Base-by-base conservation (phyloP, 495 filamentous ascomycete genomes). In the Penicillium steckii region DNA sequence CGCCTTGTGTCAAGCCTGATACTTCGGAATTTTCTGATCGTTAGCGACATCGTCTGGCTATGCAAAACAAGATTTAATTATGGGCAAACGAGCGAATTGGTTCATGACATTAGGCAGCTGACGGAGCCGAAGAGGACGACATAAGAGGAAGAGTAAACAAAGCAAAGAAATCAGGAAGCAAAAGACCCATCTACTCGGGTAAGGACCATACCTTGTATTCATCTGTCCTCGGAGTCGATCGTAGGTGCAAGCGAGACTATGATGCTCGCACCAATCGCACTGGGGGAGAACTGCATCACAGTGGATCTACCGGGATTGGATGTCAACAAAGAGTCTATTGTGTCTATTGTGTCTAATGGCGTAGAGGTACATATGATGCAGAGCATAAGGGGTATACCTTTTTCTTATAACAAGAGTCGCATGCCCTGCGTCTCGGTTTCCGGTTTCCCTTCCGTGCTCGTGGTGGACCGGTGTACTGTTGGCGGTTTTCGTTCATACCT, bases 211-310 rank as follows among this genome's bases (percentile, higher is more conserved):
- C 46, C 47, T 32, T 45, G 24, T 19, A 2, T 40, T 25, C 21
- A 33, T 23, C 8, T 15, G 27, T 33, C n/a, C 12, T n/a, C 9
- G n/a, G 13, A 59, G 13, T 35, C 57, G 37, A 44, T 48, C 53
- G 44, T 55, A 60, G 18, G 57, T 60, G 29, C 57, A 60, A 10
- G 52, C 52, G n/a, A 60, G 48, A 46, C 35, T 55, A 23, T 60
- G 52, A 42, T 60, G 57, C 38, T 45, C 24, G 44, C 57, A 60
- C 48, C 48, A 60, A 41, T 60, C 50, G 57, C 57, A 60, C 27
- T 60, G 57, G 0, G 52, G 52, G 17, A 32, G 49, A 12, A 38
- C 48, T 13, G 52, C 48, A 42, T 60, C 57, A 44, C 57, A 60
- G 49, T 55, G 21, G 18, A 60, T 60, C 57, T 59, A 15, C 21